Percentiles rank a stretch among this genome's conserved stretches.
Conservation (phyloP, 192 early-diverging fungal species). For the Diversispora epigaea region DNA sequence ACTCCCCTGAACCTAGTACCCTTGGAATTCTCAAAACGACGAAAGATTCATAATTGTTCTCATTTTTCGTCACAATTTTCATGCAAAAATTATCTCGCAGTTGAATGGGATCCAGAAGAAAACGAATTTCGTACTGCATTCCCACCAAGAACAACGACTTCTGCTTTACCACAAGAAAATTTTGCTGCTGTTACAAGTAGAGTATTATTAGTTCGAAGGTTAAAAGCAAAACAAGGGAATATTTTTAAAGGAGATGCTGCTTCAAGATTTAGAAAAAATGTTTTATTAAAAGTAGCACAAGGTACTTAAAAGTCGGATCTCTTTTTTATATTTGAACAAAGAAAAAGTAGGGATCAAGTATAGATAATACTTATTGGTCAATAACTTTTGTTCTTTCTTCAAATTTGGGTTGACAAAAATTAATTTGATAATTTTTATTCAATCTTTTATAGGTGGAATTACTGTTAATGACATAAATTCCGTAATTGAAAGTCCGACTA, state of each 20-base stretch:
- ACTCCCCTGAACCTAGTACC: background rate
- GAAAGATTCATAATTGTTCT: conserved; percentile 30
- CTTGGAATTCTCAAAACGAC: conserved; percentile 20
- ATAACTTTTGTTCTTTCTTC: background rate
- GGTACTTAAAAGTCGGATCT: conserved; percentile 9
- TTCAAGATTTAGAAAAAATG: conserved; percentile 30
- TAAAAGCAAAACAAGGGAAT: conserved; percentile 32
- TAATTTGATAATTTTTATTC: background rate
- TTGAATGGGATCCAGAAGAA: conserved; percentile 31
- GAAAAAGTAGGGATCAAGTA: background rate
- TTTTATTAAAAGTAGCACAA: conserved; percentile 25
- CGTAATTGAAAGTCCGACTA: conserved; percentile 5
- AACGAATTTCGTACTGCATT: background rate
- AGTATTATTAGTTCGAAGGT: conserved; percentile 30
- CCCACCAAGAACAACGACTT: conserved; percentile 31
- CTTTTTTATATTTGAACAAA: background rate
- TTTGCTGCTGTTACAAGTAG: conserved; percentile 33
- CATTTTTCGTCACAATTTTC: conserved; percentile 34
- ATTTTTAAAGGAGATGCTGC: conserved; percentile 27
- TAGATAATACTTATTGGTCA: background rate
- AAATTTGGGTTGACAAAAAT: background rate
- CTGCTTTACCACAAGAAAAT: conserved; percentile 31
- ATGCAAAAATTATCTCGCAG: conserved; percentile 33
- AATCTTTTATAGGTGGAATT: background rate
- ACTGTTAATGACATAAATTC: background rate